These are phyloP conservation scores for Hypoxylon sp. DNA, from an alignment of 2,329 filamentous ascomycete species.

Conservation along the genomic window DNA sequence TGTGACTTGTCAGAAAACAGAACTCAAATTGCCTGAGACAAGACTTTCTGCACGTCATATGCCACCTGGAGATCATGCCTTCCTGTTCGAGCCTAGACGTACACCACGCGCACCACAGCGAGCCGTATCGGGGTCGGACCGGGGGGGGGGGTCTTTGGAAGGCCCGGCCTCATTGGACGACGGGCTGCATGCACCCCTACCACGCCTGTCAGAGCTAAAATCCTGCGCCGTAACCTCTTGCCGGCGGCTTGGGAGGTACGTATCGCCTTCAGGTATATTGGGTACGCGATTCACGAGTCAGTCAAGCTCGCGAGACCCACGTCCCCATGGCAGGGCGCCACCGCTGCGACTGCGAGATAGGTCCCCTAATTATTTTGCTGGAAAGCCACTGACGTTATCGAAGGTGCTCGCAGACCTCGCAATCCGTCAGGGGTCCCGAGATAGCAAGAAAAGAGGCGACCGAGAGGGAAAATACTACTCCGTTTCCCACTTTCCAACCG, in stretches of 20 bases:
- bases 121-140: constrained; percentile 36
- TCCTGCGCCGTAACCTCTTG: constrained; percentile 27
- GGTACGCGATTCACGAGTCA: constrained; percentile 18
- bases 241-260: constrained; percentile 31
- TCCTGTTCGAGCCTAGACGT: constrained; percentile 44
- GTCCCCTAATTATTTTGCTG: constrained; percentile 23
- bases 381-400: constrained; percentile 40
- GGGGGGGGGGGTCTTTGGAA: constrained; percentile 24
- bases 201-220: constrained; percentile 40
- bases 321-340: constrained; percentile 33
- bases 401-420: constrained; percentile 17
- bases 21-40: constrained; percentile 45
- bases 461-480: constrained; percentile 29
- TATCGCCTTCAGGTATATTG: constrained; percentile 17
- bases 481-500: constrained; percentile 33
- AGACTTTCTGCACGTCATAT: constrained; percentile 49
- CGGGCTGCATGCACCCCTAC: constrained; percentile 32
- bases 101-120: constrained; percentile 28
- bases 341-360: constrained; percentile 27
- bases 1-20: constrained; percentile 30
- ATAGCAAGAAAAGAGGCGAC: constrained; percentile 23
- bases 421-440: constrained; percentile 15
- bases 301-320: constrained; percentile 22
- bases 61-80: constrained; percentile 44
- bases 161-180: constrained; percentile 32